Evolutionary conservation across 805 yeast genomes (phyloP), one percentile per base, ranked within the genome.

Genomic region (Debaryomyces hansenii): DNA sequence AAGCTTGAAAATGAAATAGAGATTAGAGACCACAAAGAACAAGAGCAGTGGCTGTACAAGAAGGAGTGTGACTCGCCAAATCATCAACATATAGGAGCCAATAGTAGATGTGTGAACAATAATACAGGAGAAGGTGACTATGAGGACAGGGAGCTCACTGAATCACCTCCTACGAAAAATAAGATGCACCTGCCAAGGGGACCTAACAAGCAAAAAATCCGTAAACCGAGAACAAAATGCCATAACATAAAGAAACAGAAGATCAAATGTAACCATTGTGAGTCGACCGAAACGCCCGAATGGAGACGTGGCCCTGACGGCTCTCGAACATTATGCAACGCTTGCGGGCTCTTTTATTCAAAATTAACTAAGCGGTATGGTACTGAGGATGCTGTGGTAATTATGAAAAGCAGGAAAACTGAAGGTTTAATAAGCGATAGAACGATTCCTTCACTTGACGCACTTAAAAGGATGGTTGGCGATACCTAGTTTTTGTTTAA

Each of bases 241-340:
- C 34, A 31, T 14, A 12, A 31, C 11, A 12, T 31, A 4, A 31
- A 31, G 10, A 31, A 31, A 14, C 14, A 31, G 7, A 31, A 36
- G 12, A n/a, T 16, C 6, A 29, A 7, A 15, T 51, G 57, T 46
- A 38, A 21, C 36, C 74, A 78, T 48, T 83, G 87, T 56, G 75
- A 73, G n/a, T 70, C 76, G 4, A 64, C 59, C 6, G 80, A 78
- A 39, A 85, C 95, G 0, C 94, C 94, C 0, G 94, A 87, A 62
- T 87, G 96, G 95, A 69, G 95, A 45, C 75, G 85, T 39, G 94
- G 94, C 0, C 94, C 96, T 1, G 78, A 78, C 44, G 95, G 94
- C 2, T 80, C 82, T 11, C 70, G 90, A 34, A 84, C 90, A 0
- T 65, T 87, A 42, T 87, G 95, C 66, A 88, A 87, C 61, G 94